Evolutionary conservation across 345 rosid species (phyloP), one percentile per base, ranked within the genome.

Genomic region (Tarenaya hassleriana): DNA sequence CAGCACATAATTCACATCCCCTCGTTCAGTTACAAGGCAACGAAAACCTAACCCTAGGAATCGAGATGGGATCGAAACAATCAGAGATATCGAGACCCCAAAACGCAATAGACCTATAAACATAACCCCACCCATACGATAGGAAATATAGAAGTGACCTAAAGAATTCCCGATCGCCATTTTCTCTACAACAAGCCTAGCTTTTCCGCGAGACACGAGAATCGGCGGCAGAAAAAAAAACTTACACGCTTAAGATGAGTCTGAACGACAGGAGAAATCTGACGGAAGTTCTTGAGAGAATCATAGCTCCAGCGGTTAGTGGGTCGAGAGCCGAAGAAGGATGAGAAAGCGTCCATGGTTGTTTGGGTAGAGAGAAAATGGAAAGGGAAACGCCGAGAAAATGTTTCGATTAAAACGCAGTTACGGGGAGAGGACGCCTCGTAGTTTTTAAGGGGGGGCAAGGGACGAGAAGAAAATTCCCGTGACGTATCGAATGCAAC

Each of bases 171-270:
- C 1, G 29, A 24, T 20, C 55, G 16, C 20, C 2, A 50, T 33
- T 34, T 14, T 16, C 39, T 8, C 10, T 20, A 5, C 10, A 37
- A 51, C 20, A 17, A 45, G 40, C 27, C 18, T 17, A 4, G 29
- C 29, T 24, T 24, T 24, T 24, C 5, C 29, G 29, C 2, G 29
- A 24, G 29, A 24, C 3, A 2, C 2, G 5, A 2, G 27, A 44
- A 14, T 11, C 9, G 19, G 34, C 15, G 16, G 34, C 41, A 35
- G 18, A 10, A 0, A 16, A 10, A 8, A 34, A 49, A 47, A 5
- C 17, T 34, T 40, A 86, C 95, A 79, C 65, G 77, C 47, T 83
- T 83, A 51, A 87, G 89, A 66, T 87, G 92, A n/a, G 70, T 32
- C 71, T 87, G 89, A 1, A 87, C 89, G 5, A 11, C 49, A 4